phyloP scores from a whole-genome alignment of 2,329 filamentous ascomycete species.

The Calonectria pteridis region DNA sequence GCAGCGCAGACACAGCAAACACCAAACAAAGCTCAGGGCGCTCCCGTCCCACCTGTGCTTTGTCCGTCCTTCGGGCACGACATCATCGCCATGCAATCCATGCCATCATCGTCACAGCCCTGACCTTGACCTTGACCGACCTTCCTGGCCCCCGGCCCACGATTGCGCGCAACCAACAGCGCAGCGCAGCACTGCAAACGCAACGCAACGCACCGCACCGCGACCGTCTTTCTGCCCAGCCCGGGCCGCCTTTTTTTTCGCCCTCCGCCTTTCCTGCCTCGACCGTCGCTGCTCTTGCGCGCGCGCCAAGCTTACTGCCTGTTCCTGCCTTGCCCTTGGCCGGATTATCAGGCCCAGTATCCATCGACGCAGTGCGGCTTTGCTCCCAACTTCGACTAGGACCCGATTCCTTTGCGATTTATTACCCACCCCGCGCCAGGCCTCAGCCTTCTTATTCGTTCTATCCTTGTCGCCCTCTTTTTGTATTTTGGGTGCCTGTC shows the following conservation, averaged over 20 bases:
- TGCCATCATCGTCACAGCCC: conserved; percentile 4
- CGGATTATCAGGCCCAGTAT: background rate
- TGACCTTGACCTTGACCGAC: conserved; percentile 14
- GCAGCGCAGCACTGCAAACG: background rate
- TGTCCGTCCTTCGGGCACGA: conserved; percentile 18
- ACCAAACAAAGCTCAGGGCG: conserved; percentile 7
- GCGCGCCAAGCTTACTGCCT: conserved; percentile 23
- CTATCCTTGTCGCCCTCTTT: background rate
- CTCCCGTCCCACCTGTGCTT: conserved; percentile 4
- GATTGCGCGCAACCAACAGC: conserved; percentile 5
- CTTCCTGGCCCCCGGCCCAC: conserved; percentile 11
- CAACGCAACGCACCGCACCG: background rate
- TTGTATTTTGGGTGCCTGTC: conserved; percentile 3
- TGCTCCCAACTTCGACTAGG: conserved; percentile 2
- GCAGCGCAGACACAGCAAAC: background rate
- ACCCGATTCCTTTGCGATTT: conserved; percentile 16
- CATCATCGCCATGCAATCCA: conserved; percentile 13
- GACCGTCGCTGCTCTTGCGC: background rate
- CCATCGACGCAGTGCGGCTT: conserved; percentile 17
- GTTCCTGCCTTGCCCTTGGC: conserved; percentile 13
- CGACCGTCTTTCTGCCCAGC: conserved; percentile 1
- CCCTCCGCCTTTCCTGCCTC: background rate
- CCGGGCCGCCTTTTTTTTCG: background rate
- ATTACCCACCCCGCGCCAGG: conserved; percentile 8
- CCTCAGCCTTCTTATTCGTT: background rate